Evolutionary conservation across 768 basidiomycete species (phyloP).

Genomic region (Hericium coralloides): DNA sequence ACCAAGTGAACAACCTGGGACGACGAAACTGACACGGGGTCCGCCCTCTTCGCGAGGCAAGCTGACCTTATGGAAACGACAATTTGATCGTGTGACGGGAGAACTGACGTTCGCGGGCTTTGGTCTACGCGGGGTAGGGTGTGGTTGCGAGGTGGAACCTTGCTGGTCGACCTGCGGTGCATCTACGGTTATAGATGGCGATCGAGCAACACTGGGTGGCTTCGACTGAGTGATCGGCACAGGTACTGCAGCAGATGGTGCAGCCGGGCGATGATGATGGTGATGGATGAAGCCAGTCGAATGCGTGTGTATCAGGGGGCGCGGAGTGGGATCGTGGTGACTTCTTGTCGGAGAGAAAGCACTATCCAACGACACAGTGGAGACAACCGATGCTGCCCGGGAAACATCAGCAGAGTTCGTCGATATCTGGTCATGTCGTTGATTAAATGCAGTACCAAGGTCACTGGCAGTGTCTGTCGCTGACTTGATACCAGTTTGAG

Average conservation of each 20-base stretch:
- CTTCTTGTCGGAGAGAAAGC: conserved; percentile 16
- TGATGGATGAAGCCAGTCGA: conserved; percentile 20
- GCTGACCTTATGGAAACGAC: conserved; percentile 61
- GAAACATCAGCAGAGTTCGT: conserved; percentile 23
- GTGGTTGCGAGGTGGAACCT: neutral
- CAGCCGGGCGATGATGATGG: conserved; percentile 16
- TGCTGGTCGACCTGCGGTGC: no score
- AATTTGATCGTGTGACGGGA: conserved; percentile 59
- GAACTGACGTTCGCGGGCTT: conserved; percentile 23
- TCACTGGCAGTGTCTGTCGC: conserved; percentile 17
- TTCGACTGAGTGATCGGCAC: neutral
- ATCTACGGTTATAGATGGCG: no score
- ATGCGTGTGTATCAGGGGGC: conserved; percentile 18
- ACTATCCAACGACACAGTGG: conserved; percentile 18
- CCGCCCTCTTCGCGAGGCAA: conserved; percentile 46
- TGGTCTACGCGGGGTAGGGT: conserved; percentile 4
- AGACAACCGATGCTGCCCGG: conserved; percentile 41
- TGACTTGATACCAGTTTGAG: conserved; percentile 5
- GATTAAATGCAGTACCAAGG: neutral
- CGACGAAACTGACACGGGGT: conserved; percentile 50
- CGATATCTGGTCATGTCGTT: no score
- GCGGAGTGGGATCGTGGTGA: conserved; percentile 5
- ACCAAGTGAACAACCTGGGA: conserved; percentile 59
- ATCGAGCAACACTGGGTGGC: neutral
- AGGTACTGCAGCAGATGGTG: conserved; percentile 4